Base-by-base conservation (phyloP, 1,284 basidiomycete species). In the Coniophora puteana region DNA sequence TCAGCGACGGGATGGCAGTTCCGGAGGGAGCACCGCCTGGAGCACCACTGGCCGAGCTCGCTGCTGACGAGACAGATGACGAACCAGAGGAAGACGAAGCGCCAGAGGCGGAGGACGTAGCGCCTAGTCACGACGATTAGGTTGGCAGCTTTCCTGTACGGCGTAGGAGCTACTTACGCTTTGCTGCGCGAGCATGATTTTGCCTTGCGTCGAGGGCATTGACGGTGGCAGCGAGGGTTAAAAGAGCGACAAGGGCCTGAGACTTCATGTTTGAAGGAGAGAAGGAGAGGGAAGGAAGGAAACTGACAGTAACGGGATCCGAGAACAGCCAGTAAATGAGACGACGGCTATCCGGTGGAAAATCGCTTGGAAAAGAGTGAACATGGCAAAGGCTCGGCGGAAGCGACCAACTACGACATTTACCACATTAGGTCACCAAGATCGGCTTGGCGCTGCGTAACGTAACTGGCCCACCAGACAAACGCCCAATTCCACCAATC, bases 1-100 rank as follows among this genome's bases (percentile, higher is more conserved):
- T 71, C 36, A 89, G 63, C 5, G 79, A 70, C 27, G 80, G 79
- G 27, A 80, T 52, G 4, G 51, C 30, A 1, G 61, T 53, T 5
- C 51, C 51, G 14, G 40, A 10, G 31, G 25, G 13, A 18, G 28
- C 36, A 14, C 12, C 42, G 11, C 41, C 21, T 20, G 31, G 28
- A 13, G 29, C 45, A 38, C 4, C 39, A 5, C 1, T 23, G 3
- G 8, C 44, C 13, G 20, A 24, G 20, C 21, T 35, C n/a, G 39
- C 21, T 22, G 17, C 10, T 14, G 40, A 5, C 4, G 49, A 7
- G 14, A 53, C 13, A 3, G 57, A 14, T 14, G 53, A 20, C 11
- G 59, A 33, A 12, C 58, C 36, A 2, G 53, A 48, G n/a, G 48
- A 29, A 7, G 42, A 25, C 16, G 46, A 29, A 37, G 50, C 13